Evolutionary conservation across 129 eudicot species (phyloP), one percentile per base, ranked within the genome.

Genomic region (Oenanthe sinensis): DNA sequence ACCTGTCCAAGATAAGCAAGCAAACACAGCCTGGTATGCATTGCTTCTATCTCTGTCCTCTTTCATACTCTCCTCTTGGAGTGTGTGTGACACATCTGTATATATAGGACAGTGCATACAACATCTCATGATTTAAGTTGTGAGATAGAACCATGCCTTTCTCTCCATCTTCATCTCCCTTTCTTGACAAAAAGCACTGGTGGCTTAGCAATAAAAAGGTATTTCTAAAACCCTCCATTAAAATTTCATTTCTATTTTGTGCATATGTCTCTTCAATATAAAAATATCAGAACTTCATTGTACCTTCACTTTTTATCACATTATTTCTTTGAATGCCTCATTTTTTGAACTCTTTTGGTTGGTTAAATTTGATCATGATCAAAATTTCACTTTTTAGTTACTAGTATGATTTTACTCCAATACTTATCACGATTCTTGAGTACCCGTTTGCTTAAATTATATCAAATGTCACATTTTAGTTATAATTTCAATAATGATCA

Each of bases 141-240:
- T 3, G 62, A 54, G 62, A 48, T 10, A 9, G 71, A 24, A 62
- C 72, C 33, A 67, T 30, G 33, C 71, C 42, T 54, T 24, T 39
- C 19, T 69, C 86, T 77, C 80, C 85, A 58, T 84, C 96, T 62
- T 89, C 96, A 65, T 85, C 85, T 36, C 82, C 83, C 71, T 75
- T 79, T 81, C 78, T 80, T 50, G 98, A 91, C 37, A 91, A 83
- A 83, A 95, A 91, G 70, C 87, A 87, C 65, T 94, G 98, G 98
- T 95, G 98, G 98, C 92, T 88, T 74, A 42, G 75, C 75, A 71
- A 71, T 44, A 19, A 42, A 43, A 71, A 8, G 75, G 75, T 71
- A 71, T 6, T 33, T 24, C 73, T 68, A 14, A 68, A 68, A 69
- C 74, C 74, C 74, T 37, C 26, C 46, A 69, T 69, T 46, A 69